Evolutionary conservation across 805 yeast genomes (phyloP), one percentile per base, ranked within the genome.

Genomic region (Yarrowia keelungensis): DNA sequence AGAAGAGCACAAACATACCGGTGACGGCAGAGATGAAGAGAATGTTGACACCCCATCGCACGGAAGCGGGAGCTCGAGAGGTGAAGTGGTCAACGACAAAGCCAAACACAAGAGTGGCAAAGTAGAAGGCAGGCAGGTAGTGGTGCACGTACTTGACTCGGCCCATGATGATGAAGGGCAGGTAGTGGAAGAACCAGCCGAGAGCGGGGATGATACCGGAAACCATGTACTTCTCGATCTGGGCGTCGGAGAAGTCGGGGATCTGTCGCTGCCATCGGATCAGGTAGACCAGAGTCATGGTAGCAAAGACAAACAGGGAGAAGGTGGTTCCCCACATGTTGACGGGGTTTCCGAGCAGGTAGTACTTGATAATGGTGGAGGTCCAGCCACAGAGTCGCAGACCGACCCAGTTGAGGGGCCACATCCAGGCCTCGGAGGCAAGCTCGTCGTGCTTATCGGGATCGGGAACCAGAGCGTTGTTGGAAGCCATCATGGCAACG

Each of bases 91-190:
- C 91, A 58, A 89, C 79, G 72, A 85, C 80, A 78, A 86, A 90
- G 69, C 86, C 86, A 73, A 87, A 83, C 39, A 91, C 88, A 72
- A 93, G 81, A 82, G 92, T 89, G 64, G 98, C 98, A 81, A 94
- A 94, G 80, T 90, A 94, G 71, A 93, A 84, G 0, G 98, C 97
- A 14, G 99, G 99, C 73, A 92, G 86, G 79, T 94, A 94, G 78
- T 94, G 99, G 80, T 94, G 99, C 42, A 94, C 95, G 77, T 95
- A 94, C 1, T 97, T 92, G 69, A 95, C 98, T 82, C 99, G 90
- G 12, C 96, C 92, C 99, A 94, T 94, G 70, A 92, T 79, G 41
- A 89, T 86, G 79, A 94, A 94, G 42, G 99, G 98, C 75, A 90
- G 76, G 79, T 83, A 94, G 79, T 94, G 98, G 74, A 92, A 82